A percentile compares a stretch with the other conserved stretches of the same genome.
Evolutionary conservation across 2,329 filamentous ascomycete species (phyloP).

Genomic region (Curvularia hawaiiensis): DNA sequence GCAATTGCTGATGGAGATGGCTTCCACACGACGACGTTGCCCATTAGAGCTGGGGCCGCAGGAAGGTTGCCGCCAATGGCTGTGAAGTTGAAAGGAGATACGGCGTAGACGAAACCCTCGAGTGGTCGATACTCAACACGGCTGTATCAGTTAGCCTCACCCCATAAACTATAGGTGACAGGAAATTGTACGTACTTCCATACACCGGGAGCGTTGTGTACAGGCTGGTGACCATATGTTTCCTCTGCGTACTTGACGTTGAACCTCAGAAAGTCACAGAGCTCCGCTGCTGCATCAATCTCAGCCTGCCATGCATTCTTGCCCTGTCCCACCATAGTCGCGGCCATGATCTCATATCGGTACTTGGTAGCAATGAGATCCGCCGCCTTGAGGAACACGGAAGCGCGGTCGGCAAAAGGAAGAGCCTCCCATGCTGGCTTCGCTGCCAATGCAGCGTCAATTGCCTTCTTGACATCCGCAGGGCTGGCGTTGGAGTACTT

Average conservation of each 20-base stretch:
- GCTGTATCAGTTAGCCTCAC: constrained; percentile 45
- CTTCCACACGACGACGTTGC: constrained; percentile 97
- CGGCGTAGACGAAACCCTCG: constrained; percentile 93
- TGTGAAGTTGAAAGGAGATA: constrained; percentile 97
- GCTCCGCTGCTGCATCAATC: constrained; percentile 92
- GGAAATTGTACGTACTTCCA: constrained; percentile 69
- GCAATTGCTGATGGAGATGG: constrained; percentile 87
- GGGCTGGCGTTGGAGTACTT: constrained; percentile 82
- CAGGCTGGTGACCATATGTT: constrained; percentile 84
- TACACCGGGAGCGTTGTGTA: constrained; percentile 79
- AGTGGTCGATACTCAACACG: constrained; percentile 86
- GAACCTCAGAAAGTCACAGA: constrained; percentile 91
- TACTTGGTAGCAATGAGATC: constrained; percentile 92
- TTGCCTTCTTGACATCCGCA: constrained; percentile 77
- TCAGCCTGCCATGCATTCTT: constrained; percentile 99
- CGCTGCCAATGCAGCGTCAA: constrained; percentile 82
- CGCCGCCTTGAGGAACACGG: constrained; percentile 94
- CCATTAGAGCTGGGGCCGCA: constrained; percentile 82
- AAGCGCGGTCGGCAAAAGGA: constrained; percentile 88
- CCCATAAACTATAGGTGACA: neutral
- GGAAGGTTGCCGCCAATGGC: constrained; percentile 89
- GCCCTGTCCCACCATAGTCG: constrained; percentile 94
- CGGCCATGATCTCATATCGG: constrained; percentile 94
- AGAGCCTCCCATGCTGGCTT: constrained; percentile 85
- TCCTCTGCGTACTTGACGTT: constrained; percentile 94